These are phyloP conservation scores for Colletotrichum eremochloae DNA, from an alignment of 2,329 filamentous ascomycete genomes.

Conservation along the genomic window DNA sequence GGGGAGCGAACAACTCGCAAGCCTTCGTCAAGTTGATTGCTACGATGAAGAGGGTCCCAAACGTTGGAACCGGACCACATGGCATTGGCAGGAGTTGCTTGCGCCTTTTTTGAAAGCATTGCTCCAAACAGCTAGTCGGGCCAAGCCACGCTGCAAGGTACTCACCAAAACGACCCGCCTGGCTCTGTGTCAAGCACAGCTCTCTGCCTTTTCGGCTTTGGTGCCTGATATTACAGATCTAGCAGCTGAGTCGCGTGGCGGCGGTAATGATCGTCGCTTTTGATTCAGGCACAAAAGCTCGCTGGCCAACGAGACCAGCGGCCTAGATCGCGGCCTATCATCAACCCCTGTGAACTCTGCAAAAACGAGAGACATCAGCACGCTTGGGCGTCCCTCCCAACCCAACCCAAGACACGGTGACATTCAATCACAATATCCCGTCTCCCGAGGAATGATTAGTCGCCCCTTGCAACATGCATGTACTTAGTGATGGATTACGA, in stretches of 20 bases:
- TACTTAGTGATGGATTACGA: constrained; percentile 23
- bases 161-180: too few relatives aligned
- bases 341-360: constrained; percentile 11
- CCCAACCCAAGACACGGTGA: background rate
- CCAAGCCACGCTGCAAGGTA: background rate
- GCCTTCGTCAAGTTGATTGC: background rate
- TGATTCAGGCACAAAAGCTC: constrained; percentile 16
- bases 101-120: background rate
- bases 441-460: constrained; percentile 21
- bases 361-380: constrained; percentile 6
- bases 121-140: background rate
- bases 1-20: background rate
- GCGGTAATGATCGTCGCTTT: constrained; percentile 5
- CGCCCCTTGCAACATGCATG: constrained; percentile 3
- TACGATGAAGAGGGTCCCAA: background rate
- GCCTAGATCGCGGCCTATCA: constrained; percentile 19
- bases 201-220: background rate
- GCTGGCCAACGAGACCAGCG: background rate
- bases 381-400: constrained; percentile 14
- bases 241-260: constrained; percentile 28
- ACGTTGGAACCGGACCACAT: background rate
- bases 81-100: background rate
- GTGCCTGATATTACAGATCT: constrained; percentile 5
- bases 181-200: background rate
- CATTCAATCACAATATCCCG: constrained; percentile 15